Evolutionary conservation across 2,329 filamentous ascomycete species (phyloP).

Genomic region (Neoascochyta sp.): DNA sequence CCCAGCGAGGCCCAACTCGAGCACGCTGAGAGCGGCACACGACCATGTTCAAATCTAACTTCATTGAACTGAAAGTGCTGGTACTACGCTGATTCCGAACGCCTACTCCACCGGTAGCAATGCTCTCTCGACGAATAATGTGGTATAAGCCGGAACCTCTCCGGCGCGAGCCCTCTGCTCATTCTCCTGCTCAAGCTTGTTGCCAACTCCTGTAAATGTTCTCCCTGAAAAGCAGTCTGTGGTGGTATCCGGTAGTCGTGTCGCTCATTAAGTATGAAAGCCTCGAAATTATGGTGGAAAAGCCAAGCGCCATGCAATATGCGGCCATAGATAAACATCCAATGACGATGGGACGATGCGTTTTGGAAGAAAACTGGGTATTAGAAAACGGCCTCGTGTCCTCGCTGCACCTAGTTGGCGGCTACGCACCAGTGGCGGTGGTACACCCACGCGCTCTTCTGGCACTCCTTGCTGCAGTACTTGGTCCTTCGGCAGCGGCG

Average conservation of each 20-base stretch:
- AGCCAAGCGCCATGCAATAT: constrained; percentile 43
- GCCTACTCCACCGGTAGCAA: constrained; percentile 12
- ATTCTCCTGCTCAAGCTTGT: constrained; percentile 13
- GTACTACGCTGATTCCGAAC: too few species aligned
- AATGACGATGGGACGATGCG: constrained; percentile 24
- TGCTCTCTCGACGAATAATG: constrained; percentile 22
- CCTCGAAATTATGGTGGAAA: constrained; percentile 26
- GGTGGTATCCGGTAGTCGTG: constrained; percentile 39
- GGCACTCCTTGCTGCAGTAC: constrained; percentile 99
- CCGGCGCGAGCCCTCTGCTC: constrained; percentile 9
- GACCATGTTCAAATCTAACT: too few species aligned
- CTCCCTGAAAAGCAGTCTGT: constrained; percentile 33
- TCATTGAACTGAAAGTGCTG: too few species aligned
- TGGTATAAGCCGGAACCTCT: constrained; percentile 26
- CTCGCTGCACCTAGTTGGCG: constrained; percentile 52
- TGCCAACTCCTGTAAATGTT: constrained; percentile 27
- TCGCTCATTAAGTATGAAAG: constrained; percentile 40
- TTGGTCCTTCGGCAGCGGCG: constrained; percentile 93
- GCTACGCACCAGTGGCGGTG: constrained; percentile 96
- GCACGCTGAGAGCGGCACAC: too few species aligned
- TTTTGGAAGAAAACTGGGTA: constrained; percentile 21
- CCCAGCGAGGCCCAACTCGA: too few species aligned
- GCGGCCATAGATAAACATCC: constrained; percentile 35
- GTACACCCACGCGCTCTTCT: constrained; percentile 98
- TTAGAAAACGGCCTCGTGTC: constrained; percentile 14